Conservation (phyloP, 1,284 basidiomycete genomes). For the Trichosporon coremiiforme region DNA sequence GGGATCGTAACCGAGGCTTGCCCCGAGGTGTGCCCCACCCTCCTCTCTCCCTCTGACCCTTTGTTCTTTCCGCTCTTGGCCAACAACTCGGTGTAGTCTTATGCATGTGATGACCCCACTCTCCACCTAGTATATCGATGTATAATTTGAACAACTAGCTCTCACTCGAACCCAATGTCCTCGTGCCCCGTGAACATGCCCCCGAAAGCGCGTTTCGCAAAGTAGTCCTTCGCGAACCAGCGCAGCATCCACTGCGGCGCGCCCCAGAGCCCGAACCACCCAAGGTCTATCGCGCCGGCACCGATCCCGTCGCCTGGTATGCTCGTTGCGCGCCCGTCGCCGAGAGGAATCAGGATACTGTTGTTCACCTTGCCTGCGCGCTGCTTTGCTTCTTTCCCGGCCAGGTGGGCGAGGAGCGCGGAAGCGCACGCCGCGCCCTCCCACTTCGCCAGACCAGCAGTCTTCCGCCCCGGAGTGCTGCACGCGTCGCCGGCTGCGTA, state of each 20-base stretch:
- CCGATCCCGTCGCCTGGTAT: conserved; percentile 21
- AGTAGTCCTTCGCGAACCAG: conserved; percentile 27
- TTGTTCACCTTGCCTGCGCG: neutral
- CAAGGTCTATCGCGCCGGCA: conserved; percentile 16
- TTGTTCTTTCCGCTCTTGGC: no score
- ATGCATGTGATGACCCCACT: neutral
- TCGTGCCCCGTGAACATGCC: conserved; percentile 2
- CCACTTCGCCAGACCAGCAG: conserved; percentile 19
- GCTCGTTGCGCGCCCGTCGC: conserved; percentile 2
- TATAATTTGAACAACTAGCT: no score
- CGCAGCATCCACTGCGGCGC: conserved; percentile 23
- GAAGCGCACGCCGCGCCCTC: neutral
- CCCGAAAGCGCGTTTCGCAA: conserved; percentile 4
- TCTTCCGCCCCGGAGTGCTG: conserved; percentile 22
- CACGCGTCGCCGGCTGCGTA: conserved; percentile 51
- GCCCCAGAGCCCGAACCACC: conserved; percentile 21
- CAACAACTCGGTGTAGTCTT: no score
- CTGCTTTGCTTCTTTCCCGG: neutral
- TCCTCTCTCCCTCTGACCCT: no score
- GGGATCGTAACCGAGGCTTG: no score
- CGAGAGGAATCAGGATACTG: conserved; percentile 21
- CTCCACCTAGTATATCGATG: neutral
- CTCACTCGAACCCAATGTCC: neutral
- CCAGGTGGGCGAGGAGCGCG: conserved; percentile 14
- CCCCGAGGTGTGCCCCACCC: no score